These are phyloP conservation scores for Chytriomyces sp. DNA, from an alignment of 192 early-diverging fungal genomes.

Conservation along the genomic window DNA sequence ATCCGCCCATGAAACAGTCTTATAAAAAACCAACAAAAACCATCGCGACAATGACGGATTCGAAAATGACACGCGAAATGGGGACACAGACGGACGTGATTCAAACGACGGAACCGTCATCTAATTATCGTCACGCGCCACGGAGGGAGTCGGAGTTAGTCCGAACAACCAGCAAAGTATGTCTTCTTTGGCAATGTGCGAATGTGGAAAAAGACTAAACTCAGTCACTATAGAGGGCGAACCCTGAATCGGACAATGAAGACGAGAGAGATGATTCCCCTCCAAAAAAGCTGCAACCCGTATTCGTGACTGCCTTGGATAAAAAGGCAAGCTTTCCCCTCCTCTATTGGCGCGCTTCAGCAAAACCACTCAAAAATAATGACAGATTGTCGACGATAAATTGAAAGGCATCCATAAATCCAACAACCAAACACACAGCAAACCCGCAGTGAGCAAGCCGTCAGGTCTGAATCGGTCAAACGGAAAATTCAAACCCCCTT, in stretches of 20 bases:
- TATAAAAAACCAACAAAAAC: not conserved
- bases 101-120: not conserved
- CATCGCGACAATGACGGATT: not conserved
- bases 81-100: not conserved
- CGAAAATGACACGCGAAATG: not conserved
- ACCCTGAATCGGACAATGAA: not conserved
- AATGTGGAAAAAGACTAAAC: not conserved
- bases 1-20: not conserved
- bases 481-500: constrained; percentile 23
- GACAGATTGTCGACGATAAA: not conserved
- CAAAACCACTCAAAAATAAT: not conserved
- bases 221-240: not conserved
- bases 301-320: constrained; percentile 2
- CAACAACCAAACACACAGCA: too few species aligned
- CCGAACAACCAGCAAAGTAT: not conserved
- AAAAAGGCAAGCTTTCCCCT: constrained; percentile 7
- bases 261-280: not conserved
- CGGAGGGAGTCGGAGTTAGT: not conserved
- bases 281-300: not conserved
- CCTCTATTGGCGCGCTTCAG: not conserved
- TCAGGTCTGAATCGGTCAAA: constrained; percentile 12
- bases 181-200: not conserved
- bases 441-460: not conserved
- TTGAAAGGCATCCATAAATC: constrained; percentile 4
- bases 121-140: not conserved